phyloP scores from a whole-genome alignment of 2,329 filamentous ascomycete species.

The Verticillium albo-atrum region DNA sequence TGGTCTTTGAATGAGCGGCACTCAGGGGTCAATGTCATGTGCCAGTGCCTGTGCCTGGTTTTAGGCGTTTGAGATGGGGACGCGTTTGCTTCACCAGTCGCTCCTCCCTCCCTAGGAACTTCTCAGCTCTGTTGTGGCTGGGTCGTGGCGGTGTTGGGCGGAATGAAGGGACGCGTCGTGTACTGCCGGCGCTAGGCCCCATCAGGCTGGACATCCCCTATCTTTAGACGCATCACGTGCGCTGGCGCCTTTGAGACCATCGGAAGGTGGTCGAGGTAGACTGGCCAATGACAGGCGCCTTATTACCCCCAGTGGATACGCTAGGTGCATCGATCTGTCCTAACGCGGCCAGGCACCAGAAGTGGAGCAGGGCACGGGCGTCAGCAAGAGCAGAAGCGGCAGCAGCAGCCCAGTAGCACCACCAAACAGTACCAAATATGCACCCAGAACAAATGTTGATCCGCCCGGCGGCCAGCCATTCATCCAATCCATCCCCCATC shows the following conservation, averaged over 20 bases:
- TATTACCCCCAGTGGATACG: background rate
- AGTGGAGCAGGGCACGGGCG: background rate
- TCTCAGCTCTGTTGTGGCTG: too few relatives aligned
- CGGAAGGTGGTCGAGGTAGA: background rate
- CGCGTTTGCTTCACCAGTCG: too few relatives aligned
- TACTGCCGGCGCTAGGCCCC: background rate
- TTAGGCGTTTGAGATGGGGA: background rate
- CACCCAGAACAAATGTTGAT: background rate
- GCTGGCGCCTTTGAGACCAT: background rate
- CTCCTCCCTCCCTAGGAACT: too few relatives aligned
- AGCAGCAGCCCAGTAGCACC: too few relatives aligned
- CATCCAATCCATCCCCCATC: background rate
- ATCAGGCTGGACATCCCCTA: background rate
- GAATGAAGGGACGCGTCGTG: background rate
- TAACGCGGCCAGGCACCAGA: background rate
- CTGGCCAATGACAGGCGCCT: background rate
- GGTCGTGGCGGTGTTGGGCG: background rate
- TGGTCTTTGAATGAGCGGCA: background rate
- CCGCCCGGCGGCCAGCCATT: background rate
- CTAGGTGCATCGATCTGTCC: too few relatives aligned
- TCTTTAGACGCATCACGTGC: background rate
- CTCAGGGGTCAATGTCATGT: background rate
- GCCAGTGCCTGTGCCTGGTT: background rate
- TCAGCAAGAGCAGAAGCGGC: too few relatives aligned
- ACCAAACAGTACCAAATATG: too few relatives aligned